A percentile compares a stretch with the other conserved stretches of the same genome.
Evolutionary conservation across 139 green algal genomes (phyloP).

Genomic region (Gonium pectorale): DNA sequence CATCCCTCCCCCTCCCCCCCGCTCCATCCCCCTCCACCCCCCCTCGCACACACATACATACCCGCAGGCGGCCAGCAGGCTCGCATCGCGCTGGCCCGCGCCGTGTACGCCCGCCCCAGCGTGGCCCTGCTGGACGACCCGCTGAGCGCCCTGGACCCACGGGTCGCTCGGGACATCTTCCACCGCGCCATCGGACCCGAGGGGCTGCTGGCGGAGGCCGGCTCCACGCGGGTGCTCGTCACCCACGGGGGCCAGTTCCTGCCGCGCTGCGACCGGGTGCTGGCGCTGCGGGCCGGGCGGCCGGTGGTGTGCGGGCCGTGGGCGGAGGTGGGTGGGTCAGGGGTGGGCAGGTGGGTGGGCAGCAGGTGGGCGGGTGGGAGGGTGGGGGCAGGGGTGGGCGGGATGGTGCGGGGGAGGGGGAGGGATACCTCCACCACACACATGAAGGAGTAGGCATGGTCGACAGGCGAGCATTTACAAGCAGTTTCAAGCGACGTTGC

Average conservation of each 20-base stretch:
- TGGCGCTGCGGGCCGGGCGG: conserved; percentile 77
- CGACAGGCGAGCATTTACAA: no score
- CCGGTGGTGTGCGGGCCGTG: conserved; percentile 70
- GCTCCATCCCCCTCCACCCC: no score
- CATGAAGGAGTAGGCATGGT: no score
- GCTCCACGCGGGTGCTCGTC: conserved; percentile 84
- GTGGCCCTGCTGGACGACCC: conserved; percentile 92
- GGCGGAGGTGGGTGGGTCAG: no score
- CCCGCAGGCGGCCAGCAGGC: conserved; percentile 76
- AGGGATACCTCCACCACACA: no score
- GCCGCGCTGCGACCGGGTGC: conserved; percentile 78
- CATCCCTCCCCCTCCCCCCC: no score
- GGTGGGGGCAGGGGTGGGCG: no score
- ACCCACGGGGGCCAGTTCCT: conserved; percentile 94
- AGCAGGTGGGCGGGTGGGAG: no score
- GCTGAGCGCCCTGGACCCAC: conserved; percentile 86
- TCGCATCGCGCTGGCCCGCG: conserved; percentile 83
- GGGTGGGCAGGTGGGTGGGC: no score
- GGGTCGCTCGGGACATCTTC: conserved; percentile 81
- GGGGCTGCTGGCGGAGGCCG: conserved; percentile 65
- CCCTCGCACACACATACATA: no score
- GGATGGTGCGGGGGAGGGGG: no score
- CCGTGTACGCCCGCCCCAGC: conserved; percentile 74
- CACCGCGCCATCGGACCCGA: conserved; percentile 73
- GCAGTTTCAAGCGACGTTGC: no score